Conservation (phyloP, 208 protist species). For the Crithidia acanthocephali region DNA sequence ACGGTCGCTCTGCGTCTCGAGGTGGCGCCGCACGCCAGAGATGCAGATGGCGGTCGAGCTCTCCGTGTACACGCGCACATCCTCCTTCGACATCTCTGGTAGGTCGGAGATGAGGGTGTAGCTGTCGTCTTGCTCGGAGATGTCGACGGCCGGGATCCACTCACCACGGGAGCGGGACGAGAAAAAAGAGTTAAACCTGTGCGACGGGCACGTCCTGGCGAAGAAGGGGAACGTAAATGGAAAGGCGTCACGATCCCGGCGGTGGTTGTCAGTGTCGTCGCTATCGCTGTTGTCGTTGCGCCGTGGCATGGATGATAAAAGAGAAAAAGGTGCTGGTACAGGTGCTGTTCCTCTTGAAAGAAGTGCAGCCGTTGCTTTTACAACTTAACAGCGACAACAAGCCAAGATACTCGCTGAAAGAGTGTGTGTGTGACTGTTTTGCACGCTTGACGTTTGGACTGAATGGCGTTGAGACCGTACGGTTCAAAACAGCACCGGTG, state of each 20-base stretch:
- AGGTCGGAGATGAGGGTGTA: slow-evolving; percentile 75
- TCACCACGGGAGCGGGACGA: slow-evolving; percentile 53
- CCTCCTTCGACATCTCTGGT: slow-evolving; percentile 73
- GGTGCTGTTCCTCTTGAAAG: too few species aligned
- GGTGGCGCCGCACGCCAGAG: slow-evolving; percentile 56
- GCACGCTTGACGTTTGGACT: too few species aligned
- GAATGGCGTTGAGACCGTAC: too few species aligned
- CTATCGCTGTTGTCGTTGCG: slow-evolving; percentile 18
- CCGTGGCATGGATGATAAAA: not conserved
- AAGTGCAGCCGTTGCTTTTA: too few species aligned
- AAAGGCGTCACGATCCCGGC: not conserved
- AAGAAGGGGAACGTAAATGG: slow-evolving; percentile 20
- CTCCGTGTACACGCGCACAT: slow-evolving; percentile 74
- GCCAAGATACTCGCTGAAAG: too few species aligned
- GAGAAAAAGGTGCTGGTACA: too few species aligned
- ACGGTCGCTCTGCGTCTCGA: slow-evolving; percentile 41
- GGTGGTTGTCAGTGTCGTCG: not conserved
- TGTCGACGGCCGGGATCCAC: slow-evolving; percentile 79
- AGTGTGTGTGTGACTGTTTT: too few species aligned
- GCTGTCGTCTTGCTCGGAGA: slow-evolving; percentile 55
- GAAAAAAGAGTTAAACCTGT: slow-evolving; percentile 57
- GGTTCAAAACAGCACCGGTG: too few species aligned
- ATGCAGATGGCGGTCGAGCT: slow-evolving; percentile 61
- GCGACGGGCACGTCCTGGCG: not conserved
- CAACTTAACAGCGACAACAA: too few species aligned